phyloP scores from a whole-genome alignment of 768 basidiomycete genomes.

The Lentinula boryana region DNA sequence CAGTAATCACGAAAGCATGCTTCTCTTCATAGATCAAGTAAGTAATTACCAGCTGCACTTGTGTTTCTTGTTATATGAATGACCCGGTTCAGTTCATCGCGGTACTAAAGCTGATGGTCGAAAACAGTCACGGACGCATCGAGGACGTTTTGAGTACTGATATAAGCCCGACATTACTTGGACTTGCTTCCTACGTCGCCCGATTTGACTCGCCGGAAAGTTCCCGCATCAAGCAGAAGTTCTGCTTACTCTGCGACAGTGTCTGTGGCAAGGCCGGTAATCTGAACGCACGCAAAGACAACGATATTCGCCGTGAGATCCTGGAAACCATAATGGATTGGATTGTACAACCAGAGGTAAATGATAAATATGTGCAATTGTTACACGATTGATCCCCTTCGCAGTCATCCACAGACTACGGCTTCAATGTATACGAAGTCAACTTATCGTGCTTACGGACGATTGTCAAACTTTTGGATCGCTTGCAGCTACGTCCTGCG shows the following conservation, averaged over 20 bases:
- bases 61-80: background rate
- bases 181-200: constrained; percentile 60
- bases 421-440: constrained; percentile 51
- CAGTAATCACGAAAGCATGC: constrained; percentile 23
- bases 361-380: constrained; percentile 15
- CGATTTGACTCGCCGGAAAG: constrained; percentile 49
- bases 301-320: constrained; percentile 57
- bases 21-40: constrained; percentile 72
- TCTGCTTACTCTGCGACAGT: constrained; percentile 66
- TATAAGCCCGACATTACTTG: constrained; percentile 51
- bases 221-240: constrained; percentile 67
- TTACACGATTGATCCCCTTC: background rate
- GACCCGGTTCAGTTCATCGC: constrained; percentile 50
- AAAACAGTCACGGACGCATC: constrained; percentile 52
- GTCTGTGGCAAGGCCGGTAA: constrained; percentile 58
- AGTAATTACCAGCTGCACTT: constrained; percentile 5
- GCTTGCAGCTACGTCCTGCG: constrained; percentile 57
- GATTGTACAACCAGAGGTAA: constrained; percentile 53
- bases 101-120: constrained; percentile 73
- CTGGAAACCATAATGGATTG: constrained; percentile 78
- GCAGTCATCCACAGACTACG: constrained; percentile 26
- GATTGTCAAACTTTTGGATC: constrained; percentile 68
- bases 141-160: constrained; percentile 62
- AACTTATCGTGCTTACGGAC: constrained; percentile 73
- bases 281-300: constrained; percentile 63